phyloP scores from a whole-genome alignment of 2,329 filamentous ascomycete species.

The Aureobasidium sp. region DNA sequence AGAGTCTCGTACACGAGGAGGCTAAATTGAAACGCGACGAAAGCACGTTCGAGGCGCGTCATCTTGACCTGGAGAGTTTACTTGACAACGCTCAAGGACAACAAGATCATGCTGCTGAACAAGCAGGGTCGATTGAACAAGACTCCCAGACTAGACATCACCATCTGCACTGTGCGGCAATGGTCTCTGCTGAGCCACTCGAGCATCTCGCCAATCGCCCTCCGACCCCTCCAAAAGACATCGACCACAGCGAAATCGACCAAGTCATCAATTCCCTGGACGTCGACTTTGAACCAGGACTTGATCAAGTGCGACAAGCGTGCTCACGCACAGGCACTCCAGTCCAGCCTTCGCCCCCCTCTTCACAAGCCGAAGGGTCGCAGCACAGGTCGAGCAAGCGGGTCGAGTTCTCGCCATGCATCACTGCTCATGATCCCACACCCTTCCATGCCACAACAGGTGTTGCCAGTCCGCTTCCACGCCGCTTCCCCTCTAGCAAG shows the following conservation, averaged over 20 bases:
- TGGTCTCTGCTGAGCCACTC: conserved; percentile 31
- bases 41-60: conserved; percentile 2
- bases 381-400: conserved; percentile 36
- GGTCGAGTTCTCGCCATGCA: conserved; percentile 53
- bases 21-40: background rate
- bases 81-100: conserved; percentile 4
- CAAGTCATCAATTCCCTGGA: conserved; percentile 35
- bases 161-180: conserved; percentile 18
- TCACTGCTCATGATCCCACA: conserved; percentile 5
- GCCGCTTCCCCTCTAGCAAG: conserved; percentile 38
- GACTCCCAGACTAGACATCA: background rate
- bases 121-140: background rate
- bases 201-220: conserved; percentile 43
- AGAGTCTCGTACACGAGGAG: no score
- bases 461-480: conserved; percentile 32
- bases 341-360: conserved; percentile 2
- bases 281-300: conserved; percentile 28
- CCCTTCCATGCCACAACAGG: background rate
- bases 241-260: conserved; percentile 25
- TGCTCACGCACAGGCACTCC: background rate
- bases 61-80: background rate
- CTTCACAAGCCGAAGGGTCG: background rate
- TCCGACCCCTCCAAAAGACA: conserved; percentile 48
- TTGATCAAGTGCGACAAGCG: background rate
- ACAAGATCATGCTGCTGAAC: background rate